phyloP scores from a whole-genome alignment of 2,329 filamentous ascomycete genomes.

The Talaromyces sp. region DNA sequence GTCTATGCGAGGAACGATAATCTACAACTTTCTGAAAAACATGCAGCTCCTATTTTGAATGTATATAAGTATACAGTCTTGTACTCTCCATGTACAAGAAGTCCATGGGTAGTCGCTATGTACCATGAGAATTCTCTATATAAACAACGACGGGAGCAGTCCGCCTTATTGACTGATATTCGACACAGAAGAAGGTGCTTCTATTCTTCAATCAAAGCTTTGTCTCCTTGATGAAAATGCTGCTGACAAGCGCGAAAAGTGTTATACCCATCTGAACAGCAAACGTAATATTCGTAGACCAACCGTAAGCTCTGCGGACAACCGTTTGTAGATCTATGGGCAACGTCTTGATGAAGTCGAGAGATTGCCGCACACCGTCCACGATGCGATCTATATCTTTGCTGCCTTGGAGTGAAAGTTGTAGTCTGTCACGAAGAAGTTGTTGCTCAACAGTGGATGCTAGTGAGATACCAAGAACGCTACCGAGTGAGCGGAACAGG shows the following conservation, averaged over 20 bases:
- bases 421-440: constrained; percentile 47
- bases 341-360: constrained; percentile 49
- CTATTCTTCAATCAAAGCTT: constrained; percentile 22
- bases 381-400: constrained; percentile 62
- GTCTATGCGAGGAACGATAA: not conserved
- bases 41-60: too few relatives aligned
- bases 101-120: not conserved
- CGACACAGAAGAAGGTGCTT: not conserved
- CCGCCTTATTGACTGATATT: not conserved
- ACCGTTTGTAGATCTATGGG: constrained; percentile 55
- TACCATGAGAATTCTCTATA: not conserved
- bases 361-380: constrained; percentile 61
- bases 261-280: constrained; percentile 48
- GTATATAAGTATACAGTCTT: too few relatives aligned
- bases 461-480: constrained; percentile 62
- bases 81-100: not conserved
- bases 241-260: constrained; percentile 42
- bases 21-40: too few relatives aligned
- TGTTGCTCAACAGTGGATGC: constrained; percentile 64
- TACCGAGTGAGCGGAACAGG: constrained; percentile 69
- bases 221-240: constrained; percentile 54
- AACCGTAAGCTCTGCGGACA: constrained; percentile 63
- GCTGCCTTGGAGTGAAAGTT: constrained; percentile 49
- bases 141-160: not conserved
- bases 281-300: constrained; percentile 50